Base-by-base conservation (phyloP, 169 alveolate species). In the Theileria equi region DNA sequence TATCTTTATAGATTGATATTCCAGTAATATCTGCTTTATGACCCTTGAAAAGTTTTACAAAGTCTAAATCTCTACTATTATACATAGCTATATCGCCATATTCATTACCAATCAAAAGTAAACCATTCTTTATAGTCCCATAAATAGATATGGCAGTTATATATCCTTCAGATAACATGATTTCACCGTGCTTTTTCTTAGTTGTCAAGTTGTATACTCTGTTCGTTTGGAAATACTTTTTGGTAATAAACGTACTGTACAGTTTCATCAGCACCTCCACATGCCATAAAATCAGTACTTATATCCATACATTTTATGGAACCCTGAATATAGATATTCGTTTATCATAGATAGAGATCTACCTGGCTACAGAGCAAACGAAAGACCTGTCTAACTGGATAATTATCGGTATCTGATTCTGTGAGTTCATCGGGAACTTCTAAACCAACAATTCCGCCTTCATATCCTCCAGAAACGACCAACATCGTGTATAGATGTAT, bases 261-360 rank as follows among this genome's bases (percentile, higher is more conserved):
- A 23, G 86, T 67, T 38, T 77, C 86, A 41, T 77, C 86, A 6
- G 86, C 23, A 1, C 86, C 86, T 16, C 86, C 86, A 50, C 81
- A 66, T 60, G 54, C 68, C 40, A 77, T 62, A 16, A 67, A 31
- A 35, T 60, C 78, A 13, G 45, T 17, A 2, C 68, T 52, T 31
- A 77, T 19, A 29, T 61, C 62, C 49, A 77, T 45, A 60, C 81
- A 65, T 26, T 67, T 65, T 32, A 77, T 67, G 21, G 86, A 77
- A 10, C 86, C 86, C 86, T 77, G 60, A 6, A 16, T n/a, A n/a
- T n/a, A n/a, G n/a, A n/a, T n/a, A n/a, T 0, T 11, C 16, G 2
- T 13, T 21, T 47, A 21, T 29, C 10, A 34, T 5, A 2, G 5
- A 4, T 23, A 17, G 1, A 0, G 8, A n/a, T 60, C 11, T 29